Conservation (phyloP, 208 protist species). For the Crithidia sp. region DNA sequence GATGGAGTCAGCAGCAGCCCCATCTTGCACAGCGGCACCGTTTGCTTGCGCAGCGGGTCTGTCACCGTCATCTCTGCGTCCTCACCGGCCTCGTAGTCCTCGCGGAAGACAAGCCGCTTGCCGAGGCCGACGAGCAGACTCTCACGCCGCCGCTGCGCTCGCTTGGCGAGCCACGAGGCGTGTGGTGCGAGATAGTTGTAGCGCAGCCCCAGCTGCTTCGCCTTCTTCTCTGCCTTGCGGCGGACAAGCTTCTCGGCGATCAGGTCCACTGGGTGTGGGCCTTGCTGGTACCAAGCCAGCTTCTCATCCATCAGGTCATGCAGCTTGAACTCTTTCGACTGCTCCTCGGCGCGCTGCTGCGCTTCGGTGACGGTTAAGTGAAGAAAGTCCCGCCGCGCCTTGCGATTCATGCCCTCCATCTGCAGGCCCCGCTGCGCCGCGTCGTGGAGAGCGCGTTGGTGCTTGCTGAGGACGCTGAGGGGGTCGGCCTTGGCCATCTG, state of each 20-base stretch:
- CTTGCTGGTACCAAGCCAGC: slow-evolving; percentile 90
- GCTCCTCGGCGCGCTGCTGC: slow-evolving; percentile 61
- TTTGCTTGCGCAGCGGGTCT: slow-evolving; percentile 55
- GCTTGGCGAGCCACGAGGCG: slow-evolving; percentile 85
- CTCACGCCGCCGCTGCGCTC: slow-evolving; percentile 69
- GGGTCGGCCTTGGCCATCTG: slow-evolving; percentile 41
- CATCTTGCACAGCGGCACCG: slow-evolving; percentile 44
- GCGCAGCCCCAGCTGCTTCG: slow-evolving; percentile 69
- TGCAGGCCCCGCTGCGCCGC: slow-evolving; percentile 69
- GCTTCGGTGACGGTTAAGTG: slow-evolving; percentile 74
- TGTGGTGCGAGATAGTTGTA: slow-evolving; percentile 90
- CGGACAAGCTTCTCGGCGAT: slow-evolving; percentile 84
- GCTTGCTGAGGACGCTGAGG: slow-evolving; percentile 69
- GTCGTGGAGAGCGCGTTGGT: slow-evolving; percentile 67
- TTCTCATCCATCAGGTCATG: slow-evolving; percentile 88
- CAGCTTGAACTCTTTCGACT: slow-evolving; percentile 65
- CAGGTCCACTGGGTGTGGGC: slow-evolving; percentile 84
- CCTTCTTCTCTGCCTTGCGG: slow-evolving; percentile 84
- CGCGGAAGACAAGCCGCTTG: slow-evolving; percentile 72
- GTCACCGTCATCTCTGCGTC: slow-evolving; percentile 26
- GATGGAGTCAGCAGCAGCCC: slow-evolving; percentile 24
- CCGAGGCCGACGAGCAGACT: slow-evolving; percentile 73
- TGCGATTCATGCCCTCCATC: slow-evolving; percentile 87
- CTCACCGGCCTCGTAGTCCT: slow-evolving; percentile 18
- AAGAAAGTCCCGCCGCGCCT: slow-evolving; percentile 75